Conservation (phyloP, 257 asterid species). For the Anisodus tanguticus region DNA sequence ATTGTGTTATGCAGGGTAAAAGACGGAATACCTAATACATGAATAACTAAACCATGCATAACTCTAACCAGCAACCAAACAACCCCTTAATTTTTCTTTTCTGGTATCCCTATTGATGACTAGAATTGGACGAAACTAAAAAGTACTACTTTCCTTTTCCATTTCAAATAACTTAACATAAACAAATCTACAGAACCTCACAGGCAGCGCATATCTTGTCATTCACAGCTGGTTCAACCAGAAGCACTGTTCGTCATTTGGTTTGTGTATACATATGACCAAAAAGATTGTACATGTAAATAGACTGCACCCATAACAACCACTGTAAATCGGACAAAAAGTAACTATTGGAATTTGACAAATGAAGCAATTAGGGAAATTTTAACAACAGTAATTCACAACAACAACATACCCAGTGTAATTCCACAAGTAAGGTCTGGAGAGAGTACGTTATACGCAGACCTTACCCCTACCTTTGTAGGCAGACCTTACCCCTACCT, state of each 20-base stretch:
- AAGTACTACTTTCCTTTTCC: background rate
- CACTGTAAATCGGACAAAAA: background rate
- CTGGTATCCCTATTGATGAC: background rate
- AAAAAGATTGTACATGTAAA: background rate
- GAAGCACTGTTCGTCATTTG: background rate
- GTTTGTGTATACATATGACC: background rate
- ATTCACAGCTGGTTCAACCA: background rate
- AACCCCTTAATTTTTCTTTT: background rate
- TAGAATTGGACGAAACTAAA: background rate
- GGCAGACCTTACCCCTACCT: too few relatives aligned
- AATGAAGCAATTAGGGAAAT: background rate
- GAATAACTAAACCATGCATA: too few relatives aligned
- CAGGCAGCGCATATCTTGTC: background rate
- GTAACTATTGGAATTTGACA: background rate
- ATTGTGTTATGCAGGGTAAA: too few relatives aligned
- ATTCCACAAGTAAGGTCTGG: too few relatives aligned
- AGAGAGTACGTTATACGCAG: too few relatives aligned
- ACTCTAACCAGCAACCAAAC: too few relatives aligned
- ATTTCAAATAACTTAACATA: background rate
- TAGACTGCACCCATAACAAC: background rate
- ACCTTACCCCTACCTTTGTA: too few relatives aligned
- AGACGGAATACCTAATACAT: too few relatives aligned
- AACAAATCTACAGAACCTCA: background rate
- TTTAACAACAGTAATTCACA: background rate
- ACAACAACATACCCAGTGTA: too few relatives aligned